Conservation (phyloP, 2,329 filamentous ascomycete genomes). For the Trichoderma breve region DNA sequence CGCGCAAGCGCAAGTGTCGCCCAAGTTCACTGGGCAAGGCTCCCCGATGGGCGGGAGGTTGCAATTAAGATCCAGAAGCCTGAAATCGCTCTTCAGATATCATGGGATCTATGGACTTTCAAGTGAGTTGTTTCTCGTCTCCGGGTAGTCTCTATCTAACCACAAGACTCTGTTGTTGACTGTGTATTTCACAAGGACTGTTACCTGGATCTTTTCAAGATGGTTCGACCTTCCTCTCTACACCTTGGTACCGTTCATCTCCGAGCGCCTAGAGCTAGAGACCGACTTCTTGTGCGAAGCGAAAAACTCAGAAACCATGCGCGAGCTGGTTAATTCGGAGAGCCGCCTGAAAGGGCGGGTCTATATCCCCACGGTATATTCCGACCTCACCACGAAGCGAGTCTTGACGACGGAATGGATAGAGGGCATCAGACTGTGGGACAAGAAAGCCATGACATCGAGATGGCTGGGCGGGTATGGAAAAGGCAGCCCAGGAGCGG, state of each 20-base stretch:
- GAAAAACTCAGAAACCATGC: conserved; percentile 82
- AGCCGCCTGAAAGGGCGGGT: conserved; percentile 74
- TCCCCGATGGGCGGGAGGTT: conserved; percentile 84
- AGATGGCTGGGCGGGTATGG: conserved; percentile 77
- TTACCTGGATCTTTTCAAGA: conserved; percentile 77
- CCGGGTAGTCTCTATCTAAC: too few species aligned
- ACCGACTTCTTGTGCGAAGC: conserved; percentile 95
- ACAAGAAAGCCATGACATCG: conserved; percentile 75
- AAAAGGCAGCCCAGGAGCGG: conserved; percentile 74
- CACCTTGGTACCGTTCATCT: conserved; percentile 86
- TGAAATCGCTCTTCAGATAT: conserved; percentile 86
- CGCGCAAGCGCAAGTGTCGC: conserved; percentile 86
- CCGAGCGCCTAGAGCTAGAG: conserved; percentile 85
- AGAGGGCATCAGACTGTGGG: conserved; percentile 89
- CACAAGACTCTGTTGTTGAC: not conserved
- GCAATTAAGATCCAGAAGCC: conserved; percentile 96
- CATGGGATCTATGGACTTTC: conserved; percentile 95
- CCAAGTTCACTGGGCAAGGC: conserved; percentile 90
- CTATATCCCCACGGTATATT: conserved; percentile 83
- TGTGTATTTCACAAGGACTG: conserved; percentile 52
- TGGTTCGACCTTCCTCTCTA: conserved; percentile 95
- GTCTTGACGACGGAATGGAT: conserved; percentile 98
- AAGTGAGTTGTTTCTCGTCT: conserved; percentile 53
- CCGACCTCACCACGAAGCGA: conserved; percentile 75
- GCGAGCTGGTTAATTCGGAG: conserved; percentile 70